Base-by-base conservation (phyloP, 2,329 filamentous ascomycete genomes). In the Capronia coronata region DNA sequence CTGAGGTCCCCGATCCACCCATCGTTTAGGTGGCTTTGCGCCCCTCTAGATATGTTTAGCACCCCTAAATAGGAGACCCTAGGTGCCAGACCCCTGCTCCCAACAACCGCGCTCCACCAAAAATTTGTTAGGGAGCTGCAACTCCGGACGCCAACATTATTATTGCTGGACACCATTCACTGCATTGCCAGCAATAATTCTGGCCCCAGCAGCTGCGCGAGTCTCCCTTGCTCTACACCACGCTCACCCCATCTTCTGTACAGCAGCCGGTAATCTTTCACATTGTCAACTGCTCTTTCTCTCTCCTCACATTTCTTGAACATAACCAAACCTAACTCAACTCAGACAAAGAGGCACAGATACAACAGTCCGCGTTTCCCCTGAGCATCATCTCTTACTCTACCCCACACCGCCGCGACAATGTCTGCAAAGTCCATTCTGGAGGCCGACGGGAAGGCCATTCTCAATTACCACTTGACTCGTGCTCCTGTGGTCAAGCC, bases 381-480 rank as follows among this genome's bases (percentile, higher is more conserved):
- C 41, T 48, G 25, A 37, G 3, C 42, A 34, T 35, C 42, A 34
- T 35, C 19, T 37, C 42, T 45, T 29, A 3, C 16, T 45, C 19
- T 54, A 49, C 59, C 55, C 53, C 47, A 61, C 58, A 55, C 54
- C 50, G 52, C 55, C 56, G 55, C 56, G 72, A 79, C 66, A 66
- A 94, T 94, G 88, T 89, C 87, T 70, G 87, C 93, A 73, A 98
- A 98, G 78, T 86, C 91, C 62, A 97, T 98, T 70, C 76, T 86
- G 79, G 93, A 98, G 80, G 91, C 91, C 79, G 93, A 98, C 78
- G 93, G 93, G 82, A 98, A 98, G 86, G 93, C 93, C 81, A 97
- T 98, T 78, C 82, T 98, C 82, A 97, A 96, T 86, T 98, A 97
- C 82, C 93, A 97, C 80, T 89, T 98, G 75, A 97, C 93, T 65